phyloP scores from a whole-genome alignment of 805 yeast genomes.

The Candida arabinofermentans region DNA sequence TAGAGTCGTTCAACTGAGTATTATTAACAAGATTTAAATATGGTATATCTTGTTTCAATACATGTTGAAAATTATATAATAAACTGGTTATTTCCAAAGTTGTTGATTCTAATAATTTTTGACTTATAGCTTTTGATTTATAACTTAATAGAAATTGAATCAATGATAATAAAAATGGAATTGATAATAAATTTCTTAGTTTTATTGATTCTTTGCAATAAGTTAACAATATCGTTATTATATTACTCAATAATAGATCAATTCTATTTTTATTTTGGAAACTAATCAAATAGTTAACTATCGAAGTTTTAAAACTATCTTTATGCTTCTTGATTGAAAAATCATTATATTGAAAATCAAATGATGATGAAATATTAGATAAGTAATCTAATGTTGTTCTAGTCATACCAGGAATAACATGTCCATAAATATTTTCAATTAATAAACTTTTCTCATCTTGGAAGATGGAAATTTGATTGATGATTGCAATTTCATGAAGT shows the following conservation, averaged over 20 bases:
- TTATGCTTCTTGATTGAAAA: conserved; percentile 26
- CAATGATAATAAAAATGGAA: conserved; percentile 60
- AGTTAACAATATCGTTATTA: conserved; percentile 32
- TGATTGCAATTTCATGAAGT: conserved; percentile 16
- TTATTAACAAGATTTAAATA: conserved; percentile 15
- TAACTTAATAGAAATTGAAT: conserved; percentile 53
- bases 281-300: conserved; percentile 40
- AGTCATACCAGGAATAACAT: conserved; percentile 34
- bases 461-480: conserved; percentile 29
- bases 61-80: conserved; percentile 19
- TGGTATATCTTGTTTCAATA: conserved; percentile 27
- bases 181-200: conserved; percentile 29
- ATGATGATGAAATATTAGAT: conserved; percentile 30
- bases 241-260: conserved; percentile 44
- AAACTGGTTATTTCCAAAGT: conserved; percentile 26
- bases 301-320: conserved; percentile 27
- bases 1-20: conserved; percentile 1
- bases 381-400: conserved; percentile 32
- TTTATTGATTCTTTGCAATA: conserved; percentile 25
- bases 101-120: conserved; percentile 31
- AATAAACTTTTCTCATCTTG: conserved; percentile 38
- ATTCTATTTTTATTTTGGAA: conserved; percentile 42
- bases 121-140: conserved; percentile 57
- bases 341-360: conserved; percentile 23
- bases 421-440: conserved; percentile 32